Base-by-base conservation (phyloP, 2,329 filamentous ascomycete genomes). In the Diaporthe citrichinensis region DNA sequence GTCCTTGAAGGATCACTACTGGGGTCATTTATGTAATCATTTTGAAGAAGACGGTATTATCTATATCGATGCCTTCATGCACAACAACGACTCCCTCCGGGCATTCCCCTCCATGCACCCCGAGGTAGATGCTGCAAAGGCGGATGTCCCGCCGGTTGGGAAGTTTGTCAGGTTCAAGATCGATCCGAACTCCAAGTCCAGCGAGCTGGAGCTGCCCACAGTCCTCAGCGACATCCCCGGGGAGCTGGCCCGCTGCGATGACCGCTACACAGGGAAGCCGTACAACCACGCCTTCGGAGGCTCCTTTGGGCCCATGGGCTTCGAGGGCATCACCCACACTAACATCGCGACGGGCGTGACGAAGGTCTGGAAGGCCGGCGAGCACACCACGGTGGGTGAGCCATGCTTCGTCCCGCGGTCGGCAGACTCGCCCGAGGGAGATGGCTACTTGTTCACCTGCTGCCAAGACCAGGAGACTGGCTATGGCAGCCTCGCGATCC, bases 151-250 rank as follows among this genome's bases (percentile, higher is more conserved):
- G 23, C 58, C 58, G 3, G n/a, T 61, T 5, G 58, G 58, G n/a
- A 61, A 61, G n/a, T 61, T 61, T 28, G 58, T 61, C 12, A 41
- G 58, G 58, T 61, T 61, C 36, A 61, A 61, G 58, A 61, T 61
- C 36, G 58, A 61, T 8, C 58, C 58, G 7, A 41, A 25, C 3
- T 61, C 58, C 12, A 41, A 61, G 28, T 61, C 58, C 10, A 61
- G 23, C 2, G 58, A 61, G 12, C 6, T 61, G 34, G 58, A 61
- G 17, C 23, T 61, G 14, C 58, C 58, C 12, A 61, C 58, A 1
- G 2, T 61, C 23, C 58, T 61, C 23, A 61, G 58, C 58, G 36
- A 61, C 25, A 25, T 61, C 12, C 58, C 58, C 12, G 58, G 58
- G 6, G 58, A 61, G 28, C 14, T 61, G 9, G 58, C 58, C 36